Base-by-base conservation (phyloP, 768 basidiomycete genomes). In the Phanerochaete sordida region DNA sequence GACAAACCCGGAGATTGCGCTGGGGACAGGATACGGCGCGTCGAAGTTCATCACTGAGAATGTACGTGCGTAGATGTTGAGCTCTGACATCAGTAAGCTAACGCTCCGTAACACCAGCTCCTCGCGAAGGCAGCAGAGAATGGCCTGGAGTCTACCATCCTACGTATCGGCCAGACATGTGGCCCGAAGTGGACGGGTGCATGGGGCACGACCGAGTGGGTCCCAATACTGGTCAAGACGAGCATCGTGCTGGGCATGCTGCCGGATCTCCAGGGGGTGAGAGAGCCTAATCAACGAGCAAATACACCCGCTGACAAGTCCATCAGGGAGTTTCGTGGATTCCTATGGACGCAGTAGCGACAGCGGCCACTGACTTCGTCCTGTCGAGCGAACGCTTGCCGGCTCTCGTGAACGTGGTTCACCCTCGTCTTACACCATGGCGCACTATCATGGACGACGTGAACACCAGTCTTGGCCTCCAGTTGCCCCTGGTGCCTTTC, bases 381-480 rank as follows among this genome's bases (percentile, higher is more conserved):
- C 66, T 74, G 37, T 48, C 63, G 5, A 28, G 37, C 30, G 53
- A 65, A 8, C 39, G 49, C 8, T 70, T 72, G 1, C 57, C 61
- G n/a, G 3, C 28, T 4, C 67, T 68, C 4, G 61, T 75, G 28
- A 78, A 79, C 62, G 49, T 78, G 13, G 75, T 75, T 1, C 76
- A 78, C 66, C 77, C 78, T 1, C 67, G 65, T 8, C 72, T 73
- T 5, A 60, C 74, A 7, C 24, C 66, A 1, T 79, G 76, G 71
- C 56, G 60, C 37, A 23, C 4, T 5, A 23, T 62, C 27, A n/a
- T 59, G 2, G 21, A 52, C 11, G 43, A n/a, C n/a, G 4, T 63
- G 12, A 35, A 35, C 35, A 24, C 30, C 12, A n/a, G 27, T 8
- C 33, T 55, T 2, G 23, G 28, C 3, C n/a, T 6, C 7, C 15